A percentile compares a stretch with the other conserved stretches of the same genome.
Evolutionary conservation across 306 rosid species (phyloP).

Genomic region (Cicer judaicum): DNA sequence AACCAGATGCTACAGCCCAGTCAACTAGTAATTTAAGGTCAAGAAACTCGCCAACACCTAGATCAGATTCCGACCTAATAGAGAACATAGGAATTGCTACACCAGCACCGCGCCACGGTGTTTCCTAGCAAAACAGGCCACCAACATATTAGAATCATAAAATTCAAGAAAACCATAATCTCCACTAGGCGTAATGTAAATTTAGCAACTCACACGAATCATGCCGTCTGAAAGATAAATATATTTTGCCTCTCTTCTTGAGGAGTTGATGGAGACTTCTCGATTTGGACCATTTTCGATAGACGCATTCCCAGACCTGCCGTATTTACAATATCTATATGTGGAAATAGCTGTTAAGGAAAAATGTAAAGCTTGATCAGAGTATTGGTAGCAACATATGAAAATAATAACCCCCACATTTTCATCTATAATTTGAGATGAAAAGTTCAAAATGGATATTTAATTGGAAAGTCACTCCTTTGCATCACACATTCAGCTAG

Average conservation of each 20-base stretch:
- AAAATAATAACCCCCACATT: conserved; percentile 29
- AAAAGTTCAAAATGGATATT: conserved; percentile 68
- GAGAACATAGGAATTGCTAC: conserved; percentile 95
- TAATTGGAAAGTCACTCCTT: conserved; percentile 70
- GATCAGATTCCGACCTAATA: conserved; percentile 83
- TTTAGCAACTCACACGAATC: conserved; percentile 68
- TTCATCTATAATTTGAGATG: conserved; percentile 30
- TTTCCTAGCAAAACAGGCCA: conserved; percentile 61
- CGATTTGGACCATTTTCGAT: conserved; percentile 80
- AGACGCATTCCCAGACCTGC: conserved; percentile 61
- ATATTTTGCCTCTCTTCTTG: conserved; percentile 60
- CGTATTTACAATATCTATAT: conserved; percentile 81
- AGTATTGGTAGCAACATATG: conserved; percentile 21
- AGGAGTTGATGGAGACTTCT: conserved; percentile 60
- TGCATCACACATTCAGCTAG: conserved; percentile 75
- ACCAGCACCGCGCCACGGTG: conserved; percentile 96
- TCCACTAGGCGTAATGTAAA: conserved; percentile 31
- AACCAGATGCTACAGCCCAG: conserved; percentile 93
- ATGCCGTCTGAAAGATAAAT: conserved; percentile 84
- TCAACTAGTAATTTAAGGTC: conserved; percentile 90
- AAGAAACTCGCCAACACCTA: conserved; percentile 99
- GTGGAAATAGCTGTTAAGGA: conserved; percentile 75
- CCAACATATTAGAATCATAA: conserved; percentile 32
- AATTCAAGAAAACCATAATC: conserved; percentile 20
- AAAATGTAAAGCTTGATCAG: conserved; percentile 33